Percentiles rank a stretch among this genome's conserved stretches.
These are phyloP conservation scores for Russula ochroleuca DNA, from an alignment of 768 basidiomycete genomes.

Conservation along the genomic window DNA sequence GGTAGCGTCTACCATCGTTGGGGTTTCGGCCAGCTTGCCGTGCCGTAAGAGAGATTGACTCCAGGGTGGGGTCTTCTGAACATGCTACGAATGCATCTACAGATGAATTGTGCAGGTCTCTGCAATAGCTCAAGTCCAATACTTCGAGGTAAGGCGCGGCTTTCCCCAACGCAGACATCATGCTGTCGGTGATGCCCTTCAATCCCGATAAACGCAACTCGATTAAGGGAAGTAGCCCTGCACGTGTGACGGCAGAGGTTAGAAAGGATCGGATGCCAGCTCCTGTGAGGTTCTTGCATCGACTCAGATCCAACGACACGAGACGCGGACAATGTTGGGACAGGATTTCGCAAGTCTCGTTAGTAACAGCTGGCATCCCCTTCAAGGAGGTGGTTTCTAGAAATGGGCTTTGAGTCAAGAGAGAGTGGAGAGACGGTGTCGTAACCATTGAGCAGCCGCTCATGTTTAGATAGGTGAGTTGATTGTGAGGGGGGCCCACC, in stretches of 20 bases:
- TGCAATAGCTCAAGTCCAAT: slow-evolving; percentile 72
- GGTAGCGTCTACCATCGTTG: slow-evolving; percentile 45
- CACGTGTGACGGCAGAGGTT: slow-evolving; percentile 41
- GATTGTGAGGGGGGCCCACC: slow-evolving; percentile 48
- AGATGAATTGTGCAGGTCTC: slow-evolving; percentile 68
- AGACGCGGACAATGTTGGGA: slow-evolving; percentile 54
- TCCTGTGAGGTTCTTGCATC: slow-evolving; percentile 65
- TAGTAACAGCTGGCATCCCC: slow-evolving; percentile 64
- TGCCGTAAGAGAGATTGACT: slow-evolving; percentile 51
- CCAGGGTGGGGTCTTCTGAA: slow-evolving; percentile 37
- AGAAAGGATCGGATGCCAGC: slow-evolving; percentile 54
- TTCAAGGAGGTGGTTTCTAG: slow-evolving; percentile 59
- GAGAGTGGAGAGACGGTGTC: slow-evolving; percentile 60
- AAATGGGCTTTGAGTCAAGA: slow-evolving; percentile 60
- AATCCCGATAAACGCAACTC: slow-evolving; percentile 67
- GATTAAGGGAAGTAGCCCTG: slow-evolving; percentile 50
- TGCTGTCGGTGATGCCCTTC: slow-evolving; percentile 52
- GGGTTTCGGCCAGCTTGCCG: slow-evolving; percentile 63
- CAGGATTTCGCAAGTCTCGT: slow-evolving; percentile 69
- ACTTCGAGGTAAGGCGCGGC: slow-evolving; percentile 71
- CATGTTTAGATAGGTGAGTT: slow-evolving; percentile 66
- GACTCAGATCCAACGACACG: slow-evolving; percentile 59
- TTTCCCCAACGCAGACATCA: slow-evolving; percentile 61
- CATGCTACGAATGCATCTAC: slow-evolving; percentile 68
- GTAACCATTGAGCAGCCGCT: slow-evolving; percentile 67